Conservation (phyloP, 257 asterid genomes). For the Linderniella brevidens region DNA sequence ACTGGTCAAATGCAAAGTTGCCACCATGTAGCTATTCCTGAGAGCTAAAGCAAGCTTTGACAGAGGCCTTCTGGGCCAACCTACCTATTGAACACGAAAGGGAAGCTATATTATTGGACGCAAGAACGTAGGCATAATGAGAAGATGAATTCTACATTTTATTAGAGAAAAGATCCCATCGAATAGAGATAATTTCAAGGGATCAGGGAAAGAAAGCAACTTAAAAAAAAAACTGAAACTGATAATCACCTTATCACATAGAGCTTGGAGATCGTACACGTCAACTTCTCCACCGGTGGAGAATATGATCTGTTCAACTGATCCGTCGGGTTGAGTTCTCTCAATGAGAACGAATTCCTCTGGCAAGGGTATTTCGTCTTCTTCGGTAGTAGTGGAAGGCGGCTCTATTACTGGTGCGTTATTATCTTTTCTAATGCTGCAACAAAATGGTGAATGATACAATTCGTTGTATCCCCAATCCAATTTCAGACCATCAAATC, state of each 20-base stretch:
- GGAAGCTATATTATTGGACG: background rate
- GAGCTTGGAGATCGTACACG: slow-evolving; percentile 71
- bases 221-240: background rate
- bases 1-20: slow-evolving; percentile 57
- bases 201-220: no score
- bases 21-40: slow-evolving; percentile 89
- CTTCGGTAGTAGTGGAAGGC: slow-evolving; percentile 42
- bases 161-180: no score
- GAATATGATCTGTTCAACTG: slow-evolving; percentile 69
- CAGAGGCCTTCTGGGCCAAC: slow-evolving; percentile 95
- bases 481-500: background rate
- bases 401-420: slow-evolving; percentile 54
- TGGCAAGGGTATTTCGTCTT: slow-evolving; percentile 42
- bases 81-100: slow-evolving; percentile 41
- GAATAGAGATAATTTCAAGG: no score
- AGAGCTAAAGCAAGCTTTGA: slow-evolving; percentile 88
- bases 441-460: slow-evolving; percentile 11
- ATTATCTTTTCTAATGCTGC: slow-evolving; percentile 63
- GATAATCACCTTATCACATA: slow-evolving; percentile 71
- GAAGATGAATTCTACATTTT: no score
- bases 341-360: slow-evolving; percentile 85
- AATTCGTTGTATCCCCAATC: slow-evolving; percentile 5
- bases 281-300: slow-evolving; percentile 85
- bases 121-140: background rate
- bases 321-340: slow-evolving; percentile 59